These are phyloP conservation scores for Elaeagnus macrophylla DNA, from an alignment of 306 rosid species.

Conservation along the genomic window DNA sequence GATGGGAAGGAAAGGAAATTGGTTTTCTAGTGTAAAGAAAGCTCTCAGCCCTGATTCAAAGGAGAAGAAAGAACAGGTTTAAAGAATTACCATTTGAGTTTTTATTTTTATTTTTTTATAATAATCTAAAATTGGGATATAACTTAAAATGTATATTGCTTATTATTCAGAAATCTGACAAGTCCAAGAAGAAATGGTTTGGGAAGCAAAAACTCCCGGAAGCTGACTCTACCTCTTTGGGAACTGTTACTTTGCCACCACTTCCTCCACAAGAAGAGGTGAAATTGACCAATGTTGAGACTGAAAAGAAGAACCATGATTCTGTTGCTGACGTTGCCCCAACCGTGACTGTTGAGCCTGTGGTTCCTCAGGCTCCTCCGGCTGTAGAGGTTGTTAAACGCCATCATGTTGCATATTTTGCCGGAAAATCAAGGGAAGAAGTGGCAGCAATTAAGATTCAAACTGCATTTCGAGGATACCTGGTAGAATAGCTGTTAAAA, in stretches of 20 bases:
- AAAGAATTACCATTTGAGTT: slow-evolving; percentile 8
- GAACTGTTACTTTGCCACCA: slow-evolving; percentile 36
- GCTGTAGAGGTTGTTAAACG: slow-evolving; percentile 27
- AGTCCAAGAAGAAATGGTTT: slow-evolving; percentile 93
- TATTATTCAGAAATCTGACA: slow-evolving; percentile 43
- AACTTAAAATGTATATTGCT: slow-evolving; percentile 15
- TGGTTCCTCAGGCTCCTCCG: slow-evolving; percentile 29
- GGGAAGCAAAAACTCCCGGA: slow-evolving; percentile 64
- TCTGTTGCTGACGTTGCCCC: slow-evolving; percentile 36
- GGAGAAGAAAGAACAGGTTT: slow-evolving; percentile 59
- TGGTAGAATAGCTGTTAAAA: slow-evolving; percentile 39
- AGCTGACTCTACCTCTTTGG: slow-evolving; percentile 33
- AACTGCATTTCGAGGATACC: slow-evolving; percentile 84
- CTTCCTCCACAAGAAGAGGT: slow-evolving; percentile 53
- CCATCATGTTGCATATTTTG: slow-evolving; percentile 28
- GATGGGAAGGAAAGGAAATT: slow-evolving; percentile 92
- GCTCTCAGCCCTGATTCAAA: slow-evolving; percentile 91
- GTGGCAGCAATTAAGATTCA: slow-evolving; percentile 82
- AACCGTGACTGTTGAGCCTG: slow-evolving; percentile 19
- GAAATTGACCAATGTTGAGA: slow-evolving; percentile 36
- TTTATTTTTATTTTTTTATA: background rate
- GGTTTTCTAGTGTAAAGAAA: slow-evolving; percentile 92
- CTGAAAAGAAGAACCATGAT: slow-evolving; percentile 34
- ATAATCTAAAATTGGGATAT: background rate
- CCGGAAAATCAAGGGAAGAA: slow-evolving; percentile 67